Evolutionary conservation across 495 filamentous ascomycete species (phyloP), one percentile per base, ranked within the genome.

Genomic region (Penicillium verhagenii): DNA sequence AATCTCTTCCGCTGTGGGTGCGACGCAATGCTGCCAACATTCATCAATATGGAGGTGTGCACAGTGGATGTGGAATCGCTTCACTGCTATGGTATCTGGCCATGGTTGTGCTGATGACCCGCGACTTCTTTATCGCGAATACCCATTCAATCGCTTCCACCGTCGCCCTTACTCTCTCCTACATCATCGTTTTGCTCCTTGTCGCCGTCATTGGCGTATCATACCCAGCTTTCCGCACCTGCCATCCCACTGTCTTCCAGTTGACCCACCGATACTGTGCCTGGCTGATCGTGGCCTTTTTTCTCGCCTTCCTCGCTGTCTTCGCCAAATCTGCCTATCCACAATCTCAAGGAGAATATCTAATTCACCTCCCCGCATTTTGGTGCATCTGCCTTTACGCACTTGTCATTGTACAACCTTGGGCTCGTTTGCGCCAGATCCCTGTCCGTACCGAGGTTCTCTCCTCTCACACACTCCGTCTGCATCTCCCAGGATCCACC

Each of bases 21-120:
- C 82, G 86, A 28, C 72, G 72, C 3, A 69, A 79, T 4, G 74
- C 79, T 0, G 85, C 86, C 24, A 86, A 87, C 59, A 69, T 87
- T 4, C 88, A 86, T 61, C 80, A 85, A 24, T 82, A 83, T 58
- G 86, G 86, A 18, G 86, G 86, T 4, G 67, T 87, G 16, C 86
- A 89, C 60, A 82, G 76, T 57, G 83, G 82, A 16, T 82, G 82
- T 26, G 85, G 80, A 11, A 71, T 84, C 4, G 80, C 81, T 9
- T 79, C 82, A 11, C 75, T 79, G 0, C 61, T 81, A 19, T 90
- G 86, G 86, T 88, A 85, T 67, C 61, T 80, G 72, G 75, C 47
- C 2, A 10, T 31, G 28, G 28, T 31, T 5, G 28, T 31, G 9
- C 28, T 31, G 28, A 31, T 31, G 28, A 31, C 28, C 28, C 28